Base-by-base conservation (phyloP, 495 filamentous ascomycete genomes). In the Symbiotaphrina buchneri region DNA sequence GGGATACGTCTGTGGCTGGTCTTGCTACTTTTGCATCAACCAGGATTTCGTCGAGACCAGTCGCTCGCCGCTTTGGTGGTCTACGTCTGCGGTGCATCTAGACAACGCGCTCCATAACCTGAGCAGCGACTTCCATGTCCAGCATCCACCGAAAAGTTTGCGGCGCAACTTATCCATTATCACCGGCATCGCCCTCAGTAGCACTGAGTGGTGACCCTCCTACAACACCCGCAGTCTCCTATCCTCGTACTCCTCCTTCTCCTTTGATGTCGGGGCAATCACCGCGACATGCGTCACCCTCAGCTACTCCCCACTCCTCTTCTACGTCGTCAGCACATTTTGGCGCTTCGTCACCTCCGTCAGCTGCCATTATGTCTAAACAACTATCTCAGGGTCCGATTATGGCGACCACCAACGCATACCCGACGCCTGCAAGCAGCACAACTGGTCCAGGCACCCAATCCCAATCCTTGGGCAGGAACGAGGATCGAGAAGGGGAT, bases 341-440 rank as follows among this genome's bases (percentile, higher is more conserved):
- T 27, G 41, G 36, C 28, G 34, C 37, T 34, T 38, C 37, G 25
- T 28, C 41, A 38, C 42, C 46, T 16, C 45, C 52, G 18, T 46
- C 47, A 28, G 44, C 47, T 29, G 31, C 35, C 5, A 18, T 34
- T 33, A 34, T 38, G 21, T 41, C 41, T 16, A 22, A 44, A 14
- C 40, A 40, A 22, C n/a, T 18, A 14, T 42, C 48, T 3, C 46
- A 51, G 21, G 41, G 32, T 21, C 34, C 32, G 15, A 34, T 39
- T 15, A 33, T 32, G 13, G 37, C 37, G 6, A 34, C 37, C 13
- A 38, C 35, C 27, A 47, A 48, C 19, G 42, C 49, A 13, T 50
- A 56, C 13, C 52, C 55, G 17, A 61, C 59, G 1, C 57, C 58
- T 13, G 44, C 48, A 6, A 60, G 50, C 32, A 51, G 48, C 27